A percentile compares a stretch with the other conserved stretches of the same genome.
phyloP scores from a whole-genome alignment of 2,329 filamentous ascomycete genomes.

The Fusarium sambucinum region DNA sequence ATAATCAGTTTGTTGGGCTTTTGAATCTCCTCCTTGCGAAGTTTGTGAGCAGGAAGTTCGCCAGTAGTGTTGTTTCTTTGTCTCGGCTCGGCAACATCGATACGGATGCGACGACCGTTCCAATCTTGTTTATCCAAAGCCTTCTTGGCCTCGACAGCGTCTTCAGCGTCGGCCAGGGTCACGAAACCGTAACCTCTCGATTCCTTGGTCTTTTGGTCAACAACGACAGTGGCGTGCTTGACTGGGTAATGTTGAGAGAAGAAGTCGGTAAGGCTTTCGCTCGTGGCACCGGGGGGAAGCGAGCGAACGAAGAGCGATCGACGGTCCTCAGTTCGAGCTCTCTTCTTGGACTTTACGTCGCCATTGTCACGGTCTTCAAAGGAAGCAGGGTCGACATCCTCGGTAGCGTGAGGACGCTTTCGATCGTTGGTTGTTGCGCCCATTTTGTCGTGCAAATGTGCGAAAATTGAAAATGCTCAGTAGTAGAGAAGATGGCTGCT shows the following conservation, averaged over 20 bases:
- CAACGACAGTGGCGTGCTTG: slow-evolving; percentile 94
- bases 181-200: slow-evolving; percentile 97
- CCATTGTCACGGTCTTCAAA: slow-evolving; percentile 52
- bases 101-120: slow-evolving; percentile 82
- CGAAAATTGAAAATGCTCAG: slow-evolving; percentile 10
- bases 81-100: slow-evolving; percentile 90
- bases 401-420: slow-evolving; percentile 54
- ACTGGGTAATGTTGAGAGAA: slow-evolving; percentile 96
- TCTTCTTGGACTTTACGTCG: slow-evolving; percentile 60
- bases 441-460: slow-evolving; percentile 43
- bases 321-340: slow-evolving; percentile 69
- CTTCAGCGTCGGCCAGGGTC: slow-evolving; percentile 93
- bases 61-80: slow-evolving; percentile 71
- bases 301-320: slow-evolving; percentile 91
- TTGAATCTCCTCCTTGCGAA: slow-evolving; percentile 69
- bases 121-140: slow-evolving; percentile 84
- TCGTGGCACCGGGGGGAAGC: slow-evolving; percentile 81
- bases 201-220: slow-evolving; percentile 85
- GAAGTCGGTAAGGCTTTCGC: slow-evolving; percentile 83
- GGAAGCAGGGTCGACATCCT: slow-evolving; percentile 48
- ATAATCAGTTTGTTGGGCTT: slow-evolving; percentile 84
- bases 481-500: background rate
- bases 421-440: slow-evolving; percentile 49
- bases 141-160: slow-evolving; percentile 83
- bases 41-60: slow-evolving; percentile 59